Base-by-base conservation (phyloP, 2,329 filamentous ascomycete genomes). In the Sporothrix dimorphospora region DNA sequence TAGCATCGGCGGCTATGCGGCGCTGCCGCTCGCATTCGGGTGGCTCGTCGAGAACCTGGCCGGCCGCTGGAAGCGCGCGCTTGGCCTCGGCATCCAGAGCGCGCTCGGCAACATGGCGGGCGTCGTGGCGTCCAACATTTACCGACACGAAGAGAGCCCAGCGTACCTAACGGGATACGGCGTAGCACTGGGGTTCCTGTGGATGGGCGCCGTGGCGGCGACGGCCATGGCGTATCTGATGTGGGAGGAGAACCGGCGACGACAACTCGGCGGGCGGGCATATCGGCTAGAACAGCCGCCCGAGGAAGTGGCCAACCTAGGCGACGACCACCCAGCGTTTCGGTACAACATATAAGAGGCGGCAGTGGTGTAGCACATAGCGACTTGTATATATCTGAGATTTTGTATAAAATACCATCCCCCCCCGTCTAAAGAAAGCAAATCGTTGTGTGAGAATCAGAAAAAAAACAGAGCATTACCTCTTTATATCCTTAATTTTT, bases 31-130 rank as follows among this genome's bases (percentile, higher is more conserved):
- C 55, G 81, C 83, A 1, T 79, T 89, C 34, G 85, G 82, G 7
- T 90, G 88, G 87, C 79, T 89, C 27, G 83, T 82, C 72, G 89
- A 89, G 77, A 87, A 87, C 74, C 82, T 88, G 75, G 83, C 82
- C 0, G 87, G 87, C 1, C 86, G 88, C 77, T 89, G 87, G 78
- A 89, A 89, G 79, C 83, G 86, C 21, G 81, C 83, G 0, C 82
- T 90, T 38, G 82, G 83, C 6, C 82, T 85, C 24, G 87, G 86
- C 19, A 81, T 88, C 73, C 84, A 84, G 80, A 82, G 86, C 75
- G 75, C 83, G 72, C 81, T 87, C 5, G 86, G 86, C 14, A 88
- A 88, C 76, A 74, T 83, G 8, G 83, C 81, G 0, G 86, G 85
- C 3, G 83, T 87, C 66, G 80, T 88, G 14, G 84, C 84, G 0